These are phyloP conservation scores for Colletotrichum plurivorum DNA, from an alignment of 2,329 filamentous ascomycete genomes.

Conservation along the genomic window DNA sequence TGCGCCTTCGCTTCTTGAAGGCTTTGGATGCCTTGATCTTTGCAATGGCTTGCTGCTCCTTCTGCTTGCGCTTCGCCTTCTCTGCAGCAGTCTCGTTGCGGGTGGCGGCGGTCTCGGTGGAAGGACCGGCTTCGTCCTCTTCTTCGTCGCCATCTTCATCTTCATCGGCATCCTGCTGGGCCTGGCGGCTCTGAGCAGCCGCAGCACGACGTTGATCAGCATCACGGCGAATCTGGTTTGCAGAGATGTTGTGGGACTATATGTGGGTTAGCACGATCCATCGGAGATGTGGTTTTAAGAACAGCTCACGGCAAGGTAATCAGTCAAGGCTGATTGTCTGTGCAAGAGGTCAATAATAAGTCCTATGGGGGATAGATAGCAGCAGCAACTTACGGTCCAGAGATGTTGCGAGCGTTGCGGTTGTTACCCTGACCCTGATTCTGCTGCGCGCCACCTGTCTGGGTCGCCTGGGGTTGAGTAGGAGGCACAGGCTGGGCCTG, in stretches of 20 bases:
- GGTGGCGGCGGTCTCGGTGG: slow-evolving; percentile 36
- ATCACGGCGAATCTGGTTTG: slow-evolving; percentile 66
- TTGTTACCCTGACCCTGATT: not conserved
- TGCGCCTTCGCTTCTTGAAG: slow-evolving; percentile 67
- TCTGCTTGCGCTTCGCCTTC: slow-evolving; percentile 55
- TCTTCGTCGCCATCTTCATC: no score
- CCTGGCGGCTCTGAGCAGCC: slow-evolving; percentile 47
- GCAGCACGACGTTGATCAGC: slow-evolving; percentile 60
- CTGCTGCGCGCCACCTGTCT: slow-evolving; percentile 26
- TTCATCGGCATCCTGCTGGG: slow-evolving; percentile 42
- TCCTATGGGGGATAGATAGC: not conserved
- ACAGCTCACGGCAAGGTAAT: slow-evolving; percentile 63
- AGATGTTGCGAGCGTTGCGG: slow-evolving; percentile 30
- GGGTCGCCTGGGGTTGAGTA: slow-evolving; percentile 7
- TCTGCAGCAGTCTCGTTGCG: slow-evolving; percentile 43
- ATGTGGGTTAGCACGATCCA: not conserved
- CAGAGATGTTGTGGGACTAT: slow-evolving; percentile 80
- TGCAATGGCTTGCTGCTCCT: slow-evolving; percentile 68
- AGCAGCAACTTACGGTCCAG: slow-evolving; percentile 31
- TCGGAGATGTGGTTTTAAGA: not conserved
- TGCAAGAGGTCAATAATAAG: not conserved
- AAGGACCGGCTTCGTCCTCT: slow-evolving; percentile 42
- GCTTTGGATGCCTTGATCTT: slow-evolving; percentile 74
- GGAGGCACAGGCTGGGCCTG: not conserved
- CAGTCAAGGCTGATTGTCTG: slow-evolving; percentile 67